phyloP scores from a whole-genome alignment of 345 rosid species.

The Populus pruinosa region DNA sequence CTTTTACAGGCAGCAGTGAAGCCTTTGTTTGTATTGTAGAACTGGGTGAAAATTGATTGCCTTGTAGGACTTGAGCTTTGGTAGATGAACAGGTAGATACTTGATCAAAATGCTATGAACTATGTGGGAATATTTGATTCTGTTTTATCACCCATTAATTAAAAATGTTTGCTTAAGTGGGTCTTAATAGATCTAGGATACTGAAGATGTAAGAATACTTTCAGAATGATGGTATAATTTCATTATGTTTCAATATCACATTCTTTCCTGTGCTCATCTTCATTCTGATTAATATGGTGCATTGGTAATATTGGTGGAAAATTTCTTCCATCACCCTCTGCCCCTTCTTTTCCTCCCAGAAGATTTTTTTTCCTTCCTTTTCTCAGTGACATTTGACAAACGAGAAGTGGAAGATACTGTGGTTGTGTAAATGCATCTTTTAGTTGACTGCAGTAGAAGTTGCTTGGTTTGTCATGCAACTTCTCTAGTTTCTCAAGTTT shows the following conservation, averaged over 20 bases:
- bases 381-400: background rate
- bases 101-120: background rate
- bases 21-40: background rate
- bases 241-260: background rate
- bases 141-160: background rate
- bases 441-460: background rate
- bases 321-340: background rate
- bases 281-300: background rate
- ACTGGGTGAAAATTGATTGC: constrained; percentile 3
- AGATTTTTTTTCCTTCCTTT: background rate
- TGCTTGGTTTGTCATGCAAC: background rate
- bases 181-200: background rate
- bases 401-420: background rate
- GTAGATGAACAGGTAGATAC: constrained; percentile 3
- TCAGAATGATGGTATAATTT: no score
- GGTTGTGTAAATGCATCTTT: background rate
- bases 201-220: background rate
- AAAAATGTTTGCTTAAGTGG: background rate
- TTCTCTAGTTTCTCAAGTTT: background rate
- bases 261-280: background rate
- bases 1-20: background rate
- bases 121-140: background rate
- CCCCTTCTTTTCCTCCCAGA: background rate
- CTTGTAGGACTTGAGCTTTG: background rate
- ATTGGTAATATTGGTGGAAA: background rate